phyloP scores from a whole-genome alignment of 2,329 filamentous ascomycete genomes.

The Diaporthe helianthi region DNA sequence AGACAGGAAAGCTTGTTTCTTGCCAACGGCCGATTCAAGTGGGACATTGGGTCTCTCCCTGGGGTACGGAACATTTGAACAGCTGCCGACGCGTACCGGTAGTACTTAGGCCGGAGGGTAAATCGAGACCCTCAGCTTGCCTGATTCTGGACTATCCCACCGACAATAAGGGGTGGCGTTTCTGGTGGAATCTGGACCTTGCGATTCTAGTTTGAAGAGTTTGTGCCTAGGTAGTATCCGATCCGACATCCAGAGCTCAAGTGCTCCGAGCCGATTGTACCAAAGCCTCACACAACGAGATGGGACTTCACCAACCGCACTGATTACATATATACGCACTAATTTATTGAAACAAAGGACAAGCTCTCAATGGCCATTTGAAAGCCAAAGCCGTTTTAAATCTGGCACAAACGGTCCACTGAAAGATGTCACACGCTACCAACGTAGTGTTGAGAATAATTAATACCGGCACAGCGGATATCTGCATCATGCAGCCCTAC shows the following conservation, averaged over 20 bases:
- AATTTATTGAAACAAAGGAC: neutral
- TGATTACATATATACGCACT: neutral
- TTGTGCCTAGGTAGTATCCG: constrained; percentile 6
- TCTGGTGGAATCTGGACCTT: no score
- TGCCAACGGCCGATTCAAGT: neutral
- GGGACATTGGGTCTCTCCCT: neutral
- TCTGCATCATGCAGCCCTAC: neutral
- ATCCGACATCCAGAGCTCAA: neutral
- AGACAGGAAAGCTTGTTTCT: constrained; percentile 19
- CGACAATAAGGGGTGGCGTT: no score
- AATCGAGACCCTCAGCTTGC: neutral
- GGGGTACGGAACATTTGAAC: constrained; percentile 6
- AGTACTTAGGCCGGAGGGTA: neutral
- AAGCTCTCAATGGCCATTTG: no score
- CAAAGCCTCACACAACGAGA: neutral
- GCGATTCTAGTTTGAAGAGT: neutral
- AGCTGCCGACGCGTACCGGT: neutral
- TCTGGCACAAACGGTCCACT: neutral
- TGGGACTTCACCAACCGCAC: neutral
- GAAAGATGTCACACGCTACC: neutral
- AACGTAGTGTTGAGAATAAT: no score
- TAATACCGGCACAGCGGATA: no score
- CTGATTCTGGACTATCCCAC: no score
- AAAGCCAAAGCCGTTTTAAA: neutral
- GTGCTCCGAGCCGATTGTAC: neutral